A percentile compares a stretch with the other conserved stretches of the same genome.
phyloP scores from a whole-genome alignment of 2,329 filamentous ascomycete genomes.

The Claviceps sp. region DNA sequence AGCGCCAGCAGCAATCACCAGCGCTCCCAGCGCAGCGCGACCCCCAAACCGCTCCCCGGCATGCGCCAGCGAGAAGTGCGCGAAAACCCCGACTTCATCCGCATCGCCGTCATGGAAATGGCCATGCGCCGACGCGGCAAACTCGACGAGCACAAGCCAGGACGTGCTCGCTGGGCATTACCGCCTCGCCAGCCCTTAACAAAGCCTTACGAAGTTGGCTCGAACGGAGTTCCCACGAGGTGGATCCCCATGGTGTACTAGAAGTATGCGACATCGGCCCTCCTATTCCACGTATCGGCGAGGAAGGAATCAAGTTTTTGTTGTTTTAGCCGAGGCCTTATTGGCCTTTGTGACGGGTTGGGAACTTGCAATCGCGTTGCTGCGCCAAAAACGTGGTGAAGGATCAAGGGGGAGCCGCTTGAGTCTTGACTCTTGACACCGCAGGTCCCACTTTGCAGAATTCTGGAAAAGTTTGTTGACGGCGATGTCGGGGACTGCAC shows the following conservation, averaged over 20 bases:
- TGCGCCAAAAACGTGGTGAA: not conserved
- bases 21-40: constrained; percentile 16
- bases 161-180: constrained; percentile 54
- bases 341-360: not conserved
- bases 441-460: not conserved
- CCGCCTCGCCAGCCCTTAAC: constrained; percentile 45
- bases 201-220: constrained; percentile 41
- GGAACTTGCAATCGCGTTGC: not conserved
- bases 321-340: not conserved
- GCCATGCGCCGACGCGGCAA: constrained; percentile 56
- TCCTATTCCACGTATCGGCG: not conserved
- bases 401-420: not conserved
- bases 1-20: constrained; percentile 8
- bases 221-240: constrained; percentile 44
- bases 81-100: constrained; percentile 58
- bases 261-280: not conserved
- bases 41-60: constrained; percentile 24
- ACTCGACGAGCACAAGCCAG: constrained; percentile 51
- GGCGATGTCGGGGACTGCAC: too few relatives aligned
- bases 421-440: not conserved
- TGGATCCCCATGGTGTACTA: constrained; percentile 34
- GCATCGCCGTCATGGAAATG: constrained; percentile 60
- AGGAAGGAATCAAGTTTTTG: not conserved
- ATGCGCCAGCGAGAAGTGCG: constrained; percentile 53
- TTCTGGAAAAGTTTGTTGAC: not conserved